phyloP scores from a whole-genome alignment of 805 yeast species.

The Myxozyma sirexii region DNA sequence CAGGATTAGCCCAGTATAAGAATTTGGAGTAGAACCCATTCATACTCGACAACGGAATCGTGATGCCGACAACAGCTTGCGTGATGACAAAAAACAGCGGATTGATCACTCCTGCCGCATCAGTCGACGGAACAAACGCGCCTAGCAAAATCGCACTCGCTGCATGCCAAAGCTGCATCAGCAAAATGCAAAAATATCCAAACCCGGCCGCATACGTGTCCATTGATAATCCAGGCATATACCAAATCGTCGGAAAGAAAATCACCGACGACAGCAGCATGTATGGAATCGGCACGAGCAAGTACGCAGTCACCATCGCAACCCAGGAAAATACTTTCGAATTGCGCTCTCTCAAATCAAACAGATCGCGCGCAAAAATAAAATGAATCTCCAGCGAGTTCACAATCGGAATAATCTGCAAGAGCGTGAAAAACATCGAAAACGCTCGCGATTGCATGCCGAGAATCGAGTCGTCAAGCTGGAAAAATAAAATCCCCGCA shows the following conservation, averaged over 20 bases:
- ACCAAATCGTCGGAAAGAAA: conserved; percentile 62
- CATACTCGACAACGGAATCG: conserved; percentile 54
- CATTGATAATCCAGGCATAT: conserved; percentile 73
- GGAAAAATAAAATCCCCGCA: conserved; percentile 53
- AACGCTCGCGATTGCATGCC: conserved; percentile 61
- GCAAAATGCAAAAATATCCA: conserved; percentile 48
- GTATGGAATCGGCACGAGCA: conserved; percentile 63
- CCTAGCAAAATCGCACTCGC: conserved; percentile 49
- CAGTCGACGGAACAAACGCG: conserved; percentile 45
- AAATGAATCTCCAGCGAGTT: conserved; percentile 65
- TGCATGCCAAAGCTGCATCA: conserved; percentile 33
- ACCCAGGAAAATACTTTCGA: conserved; percentile 72
- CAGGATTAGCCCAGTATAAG: conserved; percentile 74
- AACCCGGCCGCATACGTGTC: conserved; percentile 46
- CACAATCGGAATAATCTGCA: conserved; percentile 54
- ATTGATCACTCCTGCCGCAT: conserved; percentile 56
- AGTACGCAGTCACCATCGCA: conserved; percentile 56
- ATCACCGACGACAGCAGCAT: conserved; percentile 61
- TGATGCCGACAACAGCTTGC: conserved; percentile 77
- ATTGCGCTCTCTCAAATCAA: conserved; percentile 74
- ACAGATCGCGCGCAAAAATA: conserved; percentile 61
- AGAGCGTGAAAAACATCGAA: conserved; percentile 58
- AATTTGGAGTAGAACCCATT: conserved; percentile 75
- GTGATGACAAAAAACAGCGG: conserved; percentile 61
- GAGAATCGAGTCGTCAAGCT: conserved; percentile 65